A percentile compares a stretch with the other conserved stretches of the same genome.
Evolutionary conservation across 2,329 filamentous ascomycete species (phyloP).

Genomic region (Fusarium palustre): DNA sequence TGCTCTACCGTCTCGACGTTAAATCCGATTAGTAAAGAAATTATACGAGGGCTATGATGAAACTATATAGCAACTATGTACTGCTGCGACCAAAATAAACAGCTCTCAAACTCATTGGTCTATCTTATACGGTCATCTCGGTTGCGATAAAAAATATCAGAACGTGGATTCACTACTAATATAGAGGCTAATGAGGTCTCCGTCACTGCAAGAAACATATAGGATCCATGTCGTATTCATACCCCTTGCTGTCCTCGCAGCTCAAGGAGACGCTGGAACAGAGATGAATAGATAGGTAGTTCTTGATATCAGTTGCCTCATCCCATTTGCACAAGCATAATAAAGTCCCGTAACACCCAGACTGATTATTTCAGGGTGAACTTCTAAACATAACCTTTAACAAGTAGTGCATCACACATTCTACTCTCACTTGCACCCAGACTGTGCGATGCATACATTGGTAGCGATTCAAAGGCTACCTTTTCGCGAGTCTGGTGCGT

Average conservation of each 20-base stretch:
- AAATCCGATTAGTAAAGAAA: constrained; percentile 1
- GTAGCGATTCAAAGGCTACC: not conserved
- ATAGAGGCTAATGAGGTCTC: not conserved
- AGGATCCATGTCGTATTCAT: not conserved
- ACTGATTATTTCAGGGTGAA: not conserved
- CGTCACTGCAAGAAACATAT: not conserved
- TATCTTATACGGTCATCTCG: not conserved
- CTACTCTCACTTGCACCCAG: not conserved
- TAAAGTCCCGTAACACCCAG: not conserved
- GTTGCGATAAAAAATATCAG: not conserved
- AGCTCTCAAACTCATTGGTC: not conserved
- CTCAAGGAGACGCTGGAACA: not conserved
- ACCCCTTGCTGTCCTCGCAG: not conserved
- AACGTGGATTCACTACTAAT: not conserved
- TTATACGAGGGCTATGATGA: not conserved
- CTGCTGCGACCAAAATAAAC: not conserved
- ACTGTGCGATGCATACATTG: not conserved
- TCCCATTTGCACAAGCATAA: not conserved
- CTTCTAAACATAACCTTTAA: not conserved
- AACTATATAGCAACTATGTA: not conserved
- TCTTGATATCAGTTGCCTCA: not conserved
- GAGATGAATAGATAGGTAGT: not conserved
- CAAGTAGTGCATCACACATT: not conserved
- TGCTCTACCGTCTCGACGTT: not conserved
- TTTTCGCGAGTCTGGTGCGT: not conserved